Evolutionary conservation across 345 rosid genomes (phyloP), one percentile per base, ranked within the genome.

Genomic region (Populus pruinosa): DNA sequence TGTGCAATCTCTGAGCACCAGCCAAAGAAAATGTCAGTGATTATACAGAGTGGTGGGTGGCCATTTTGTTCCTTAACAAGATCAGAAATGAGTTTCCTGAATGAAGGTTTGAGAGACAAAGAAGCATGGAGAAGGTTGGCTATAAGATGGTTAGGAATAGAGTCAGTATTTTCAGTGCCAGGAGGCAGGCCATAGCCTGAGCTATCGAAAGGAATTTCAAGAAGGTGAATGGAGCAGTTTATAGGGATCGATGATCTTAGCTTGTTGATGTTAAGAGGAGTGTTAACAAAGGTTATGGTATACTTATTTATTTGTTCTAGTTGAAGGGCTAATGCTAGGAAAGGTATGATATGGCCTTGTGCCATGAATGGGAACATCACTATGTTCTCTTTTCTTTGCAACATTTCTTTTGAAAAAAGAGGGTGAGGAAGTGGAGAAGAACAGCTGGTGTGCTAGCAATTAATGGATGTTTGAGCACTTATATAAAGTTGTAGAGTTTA

Each of bases 111-210:
- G 50, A 92, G 88, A 10, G 93, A 75, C 33, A 80, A 69, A 7
- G 96, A 83, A 64, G 97, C 94, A 25, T 86, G 80, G 17, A 92
- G 81, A 69, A 94, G 92, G 12, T 53, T 80, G 53, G 81, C 55
- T 66, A 92, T 85, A 68, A 85, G 87, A 21, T 80, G 81, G 86
- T 92, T 91, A 72, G 97, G 92, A 64, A 94, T 87, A 70, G 80
- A 79, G 39, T 91, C 93, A 9, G 88, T 83, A 87, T 92, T 94
- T 77, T 90, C 98, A 0, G 87, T 77, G 74, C 83, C 67, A 0
- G 88, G 89, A 69, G 97, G 98, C 79, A 94, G 93, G 72, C 91
- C 92, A 10, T 90, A 89, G 33, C 81, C 85, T n/a, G 87, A 83
- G 84, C 91, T 84, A 9, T 80, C 50, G 85, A 92, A 91, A 43